A percentile compares a stretch with the other conserved stretches of the same genome.
These are phyloP conservation scores for Emmonsia crescens DNA, from an alignment of 2,329 filamentous ascomycete species.

Conservation along the genomic window DNA sequence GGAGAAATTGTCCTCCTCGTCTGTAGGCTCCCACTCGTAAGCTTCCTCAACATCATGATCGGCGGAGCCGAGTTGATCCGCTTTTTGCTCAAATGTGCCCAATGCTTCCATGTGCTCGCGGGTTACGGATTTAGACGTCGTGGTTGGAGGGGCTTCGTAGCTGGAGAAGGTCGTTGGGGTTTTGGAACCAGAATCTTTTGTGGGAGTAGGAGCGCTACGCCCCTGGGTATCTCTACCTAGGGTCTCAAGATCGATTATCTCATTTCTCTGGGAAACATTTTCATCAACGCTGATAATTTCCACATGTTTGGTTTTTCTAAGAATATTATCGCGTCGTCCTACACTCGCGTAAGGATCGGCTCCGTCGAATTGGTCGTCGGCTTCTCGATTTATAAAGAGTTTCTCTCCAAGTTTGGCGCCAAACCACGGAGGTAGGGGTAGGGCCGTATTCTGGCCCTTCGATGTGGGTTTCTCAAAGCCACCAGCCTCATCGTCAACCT, in stretches of 20 bases:
- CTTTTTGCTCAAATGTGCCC: not conserved
- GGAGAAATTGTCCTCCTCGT: slow-evolving; percentile 15
- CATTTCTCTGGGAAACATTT: not conserved
- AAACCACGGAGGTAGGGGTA: slow-evolving; percentile 39
- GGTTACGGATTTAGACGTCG: too few species aligned
- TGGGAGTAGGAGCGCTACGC: not conserved
- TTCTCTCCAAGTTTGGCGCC: slow-evolving; percentile 23
- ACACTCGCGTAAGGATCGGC: slow-evolving; percentile 15
- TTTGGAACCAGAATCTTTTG: not conserved
- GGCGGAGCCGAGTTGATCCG: not conserved
- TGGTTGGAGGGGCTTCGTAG: not conserved
- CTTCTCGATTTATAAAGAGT: slow-evolving; percentile 24
- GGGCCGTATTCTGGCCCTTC: slow-evolving; percentile 18
- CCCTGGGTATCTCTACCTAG: slow-evolving; percentile 1
- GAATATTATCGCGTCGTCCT: slow-evolving; percentile 17
- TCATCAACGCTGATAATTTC: slow-evolving; percentile 12
- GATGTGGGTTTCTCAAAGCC: slow-evolving; percentile 50
- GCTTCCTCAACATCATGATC: slow-evolving; percentile 11
- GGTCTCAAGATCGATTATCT: not conserved
- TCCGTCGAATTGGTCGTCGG: slow-evolving; percentile 14
- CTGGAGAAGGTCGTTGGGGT: not conserved
- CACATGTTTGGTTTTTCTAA: slow-evolving; percentile 3
- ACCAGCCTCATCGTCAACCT: slow-evolving; percentile 46
- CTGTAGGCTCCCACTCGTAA: slow-evolving; percentile 13
- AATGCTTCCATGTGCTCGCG: not conserved